These are phyloP conservation scores for Hypoxylon sp. DNA, from an alignment of 2,329 filamentous ascomycete species.

Conservation along the genomic window DNA sequence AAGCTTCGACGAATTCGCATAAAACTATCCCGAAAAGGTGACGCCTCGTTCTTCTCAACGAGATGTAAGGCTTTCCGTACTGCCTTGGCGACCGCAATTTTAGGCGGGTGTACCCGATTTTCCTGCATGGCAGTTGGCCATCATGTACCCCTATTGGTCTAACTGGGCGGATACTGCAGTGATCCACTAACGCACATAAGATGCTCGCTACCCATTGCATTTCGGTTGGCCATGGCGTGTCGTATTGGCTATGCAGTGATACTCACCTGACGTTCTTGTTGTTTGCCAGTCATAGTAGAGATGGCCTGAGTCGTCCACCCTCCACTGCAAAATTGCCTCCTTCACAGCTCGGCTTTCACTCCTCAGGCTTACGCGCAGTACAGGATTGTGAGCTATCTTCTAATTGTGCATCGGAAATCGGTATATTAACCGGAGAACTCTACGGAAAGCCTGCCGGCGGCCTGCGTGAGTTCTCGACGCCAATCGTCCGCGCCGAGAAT, in stretches of 20 bases:
- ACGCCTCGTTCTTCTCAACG: background rate
- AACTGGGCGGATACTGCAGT: background rate
- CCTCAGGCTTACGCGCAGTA: background rate
- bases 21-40: background rate
- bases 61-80: conserved; percentile 6
- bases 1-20: background rate
- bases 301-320: background rate
- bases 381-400: background rate
- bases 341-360: background rate
- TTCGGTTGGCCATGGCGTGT: background rate
- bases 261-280: conserved; percentile 14
- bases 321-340: background rate
- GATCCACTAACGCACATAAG: background rate
- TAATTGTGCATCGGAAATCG: background rate
- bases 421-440: background rate
- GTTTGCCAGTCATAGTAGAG: conserved; percentile 3
- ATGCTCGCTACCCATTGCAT: background rate
- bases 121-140: too few species aligned
- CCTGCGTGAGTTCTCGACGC: background rate
- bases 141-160: too few species aligned
- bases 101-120: too few species aligned
- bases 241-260: conserved; percentile 4
- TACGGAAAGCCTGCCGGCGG: background rate
- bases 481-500: background rate
- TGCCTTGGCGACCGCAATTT: conserved; percentile 2